A percentile compares a stretch with the other conserved stretches of the same genome.
Evolutionary conservation across 2,329 filamentous ascomycete species (phyloP).

Genomic region (Aureobasidium melanogenum): DNA sequence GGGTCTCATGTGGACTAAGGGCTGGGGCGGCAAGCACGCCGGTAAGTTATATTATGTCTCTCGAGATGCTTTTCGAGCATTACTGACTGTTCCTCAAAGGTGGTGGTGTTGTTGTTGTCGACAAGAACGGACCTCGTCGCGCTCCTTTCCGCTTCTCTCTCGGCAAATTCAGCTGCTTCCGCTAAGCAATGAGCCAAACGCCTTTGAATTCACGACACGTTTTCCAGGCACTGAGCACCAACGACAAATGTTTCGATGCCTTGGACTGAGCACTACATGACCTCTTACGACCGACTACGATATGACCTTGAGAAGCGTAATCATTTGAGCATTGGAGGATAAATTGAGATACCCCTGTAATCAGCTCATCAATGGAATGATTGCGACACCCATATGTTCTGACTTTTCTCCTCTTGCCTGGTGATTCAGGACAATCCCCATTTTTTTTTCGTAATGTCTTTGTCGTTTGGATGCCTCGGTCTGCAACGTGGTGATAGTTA

Average conservation of each 20-base stretch:
- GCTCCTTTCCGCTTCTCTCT: constrained; percentile 43
- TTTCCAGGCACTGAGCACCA: neutral
- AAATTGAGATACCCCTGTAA: neutral
- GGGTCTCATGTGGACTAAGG: constrained; percentile 41
- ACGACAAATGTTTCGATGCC: no score
- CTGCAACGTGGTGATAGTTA: no score
- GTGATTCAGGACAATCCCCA: neutral
- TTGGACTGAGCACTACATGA: neutral
- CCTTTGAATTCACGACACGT: neutral
- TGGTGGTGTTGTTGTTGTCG: constrained; percentile 43
- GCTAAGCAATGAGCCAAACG: constrained; percentile 23
- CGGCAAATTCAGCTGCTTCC: constrained; percentile 46
- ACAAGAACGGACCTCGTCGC: constrained; percentile 43
- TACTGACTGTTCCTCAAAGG: constrained; percentile 13
- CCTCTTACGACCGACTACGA: neutral
- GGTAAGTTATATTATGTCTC: no score
- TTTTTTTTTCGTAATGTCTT: no score
- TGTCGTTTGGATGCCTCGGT: no score
- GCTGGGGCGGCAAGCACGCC: constrained; percentile 34
- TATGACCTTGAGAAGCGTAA: neutral
- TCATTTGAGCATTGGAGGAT: neutral
- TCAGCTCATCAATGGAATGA: neutral
- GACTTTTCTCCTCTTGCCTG: neutral
- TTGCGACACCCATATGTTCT: neutral
- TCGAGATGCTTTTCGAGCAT: neutral